Conservation (phyloP, 352 stramenopile species). For the Pythium catenulatum region DNA sequence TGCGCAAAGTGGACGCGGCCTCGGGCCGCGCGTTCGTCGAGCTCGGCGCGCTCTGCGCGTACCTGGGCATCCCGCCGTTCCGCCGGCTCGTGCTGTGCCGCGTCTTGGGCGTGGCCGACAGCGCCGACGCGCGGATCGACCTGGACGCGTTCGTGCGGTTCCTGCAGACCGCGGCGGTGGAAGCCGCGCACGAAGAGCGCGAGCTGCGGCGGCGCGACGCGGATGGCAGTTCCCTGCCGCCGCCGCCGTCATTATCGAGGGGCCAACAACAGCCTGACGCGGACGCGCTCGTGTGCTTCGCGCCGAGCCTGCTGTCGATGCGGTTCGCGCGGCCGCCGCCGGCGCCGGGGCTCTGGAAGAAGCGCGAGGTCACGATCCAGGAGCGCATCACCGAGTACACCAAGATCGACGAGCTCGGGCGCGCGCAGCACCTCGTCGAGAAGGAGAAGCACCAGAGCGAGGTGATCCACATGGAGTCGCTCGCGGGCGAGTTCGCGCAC, state of each 20-base stretch:
- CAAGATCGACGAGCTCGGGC: conserved; percentile 91
- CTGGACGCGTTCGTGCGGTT: conserved; percentile 85
- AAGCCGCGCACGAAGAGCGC: conserved; percentile 72
- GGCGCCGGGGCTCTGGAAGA: conserved; percentile 90
- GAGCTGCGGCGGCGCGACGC: conserved; percentile 38
- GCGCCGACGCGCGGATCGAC: conserved; percentile 55
- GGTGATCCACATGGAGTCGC: conserved; percentile 91
- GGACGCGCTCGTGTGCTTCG: conserved; percentile 70
- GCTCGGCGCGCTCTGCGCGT: conserved; percentile 80
- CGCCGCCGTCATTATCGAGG: background rate
- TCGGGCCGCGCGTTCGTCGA: conserved; percentile 67
- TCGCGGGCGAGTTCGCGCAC: conserved; percentile 87
- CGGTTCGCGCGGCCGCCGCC: conserved; percentile 68
- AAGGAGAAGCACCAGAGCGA: conserved; percentile 92
- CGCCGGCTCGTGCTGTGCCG: conserved; percentile 75
- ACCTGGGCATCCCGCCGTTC: conserved; percentile 83
- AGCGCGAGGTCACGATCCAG: conserved; percentile 92
- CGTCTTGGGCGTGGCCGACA: conserved; percentile 71
- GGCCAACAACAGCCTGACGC: conserved; percentile 53
- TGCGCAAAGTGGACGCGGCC: conserved; percentile 60
- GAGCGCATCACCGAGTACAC: conserved; percentile 93
- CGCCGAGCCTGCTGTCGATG: conserved; percentile 67
- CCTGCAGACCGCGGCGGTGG: conserved; percentile 75
- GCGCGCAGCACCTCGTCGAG: conserved; percentile 86
- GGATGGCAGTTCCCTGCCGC: conserved; percentile 45